Conservation (phyloP, 805 yeast genomes). For the Sugiyamaella floridensis region DNA sequence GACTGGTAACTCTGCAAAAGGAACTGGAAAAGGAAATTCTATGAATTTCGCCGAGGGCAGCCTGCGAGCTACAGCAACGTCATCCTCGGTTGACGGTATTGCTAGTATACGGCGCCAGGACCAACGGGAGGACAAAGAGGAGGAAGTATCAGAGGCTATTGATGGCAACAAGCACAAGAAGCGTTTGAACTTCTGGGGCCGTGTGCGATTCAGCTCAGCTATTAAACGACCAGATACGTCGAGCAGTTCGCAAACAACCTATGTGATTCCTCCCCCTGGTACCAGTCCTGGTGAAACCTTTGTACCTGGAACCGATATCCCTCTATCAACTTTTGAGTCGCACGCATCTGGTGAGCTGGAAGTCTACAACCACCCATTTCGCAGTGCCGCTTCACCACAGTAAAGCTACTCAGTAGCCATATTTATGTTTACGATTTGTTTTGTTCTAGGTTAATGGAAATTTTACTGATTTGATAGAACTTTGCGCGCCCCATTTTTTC, state of each 20-base stretch:
- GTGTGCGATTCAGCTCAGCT: background rate
- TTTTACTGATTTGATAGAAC: too few species aligned
- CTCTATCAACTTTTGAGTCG: background rate
- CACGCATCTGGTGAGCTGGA: background rate
- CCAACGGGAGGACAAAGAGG: too few species aligned
- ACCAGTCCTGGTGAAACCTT: background rate
- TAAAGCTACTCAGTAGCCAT: background rate
- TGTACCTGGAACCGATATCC: background rate
- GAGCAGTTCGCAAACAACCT: conserved; percentile 11
- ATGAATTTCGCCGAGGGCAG: too few species aligned
- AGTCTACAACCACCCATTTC: conserved; percentile 4
- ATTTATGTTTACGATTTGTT: background rate
- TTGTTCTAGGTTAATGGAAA: background rate
- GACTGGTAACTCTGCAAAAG: background rate
- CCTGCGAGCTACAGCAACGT: too few species aligned
- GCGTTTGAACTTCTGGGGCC: background rate
- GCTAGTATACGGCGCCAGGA: background rate
- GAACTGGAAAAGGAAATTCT: too few species aligned
- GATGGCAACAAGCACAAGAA: background rate
- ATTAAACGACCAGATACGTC: conserved; percentile 12
- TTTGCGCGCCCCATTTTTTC: too few species aligned
- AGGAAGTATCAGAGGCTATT: too few species aligned
- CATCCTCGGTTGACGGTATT: too few species aligned
- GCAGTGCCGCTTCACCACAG: background rate
- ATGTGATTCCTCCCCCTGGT: conserved; percentile 4